These are phyloP conservation scores for Lolium multiflorum DNA, from an alignment of 176 grass and related monocot genomes.

Conservation along the genomic window DNA sequence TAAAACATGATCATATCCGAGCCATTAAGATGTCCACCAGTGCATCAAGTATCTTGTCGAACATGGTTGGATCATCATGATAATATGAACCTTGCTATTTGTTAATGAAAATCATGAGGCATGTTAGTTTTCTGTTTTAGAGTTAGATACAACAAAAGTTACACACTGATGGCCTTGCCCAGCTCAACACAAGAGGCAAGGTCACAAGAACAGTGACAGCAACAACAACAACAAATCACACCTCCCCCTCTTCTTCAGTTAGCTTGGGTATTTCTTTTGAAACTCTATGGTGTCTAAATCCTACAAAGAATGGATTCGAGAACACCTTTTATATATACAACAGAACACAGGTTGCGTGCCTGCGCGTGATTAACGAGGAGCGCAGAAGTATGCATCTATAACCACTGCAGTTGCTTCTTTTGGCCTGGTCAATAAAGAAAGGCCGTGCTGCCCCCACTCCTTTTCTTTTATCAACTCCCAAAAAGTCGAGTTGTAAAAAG, in stretches of 20 bases:
- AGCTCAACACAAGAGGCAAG: conserved; percentile 44
- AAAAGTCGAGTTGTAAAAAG: conserved; percentile 79
- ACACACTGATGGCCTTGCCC: conserved; percentile 23
- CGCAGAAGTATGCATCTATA: conserved; percentile 52
- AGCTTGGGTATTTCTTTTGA: conserved; percentile 47
- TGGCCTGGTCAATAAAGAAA: conserved; percentile 70
- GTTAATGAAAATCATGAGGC: conserved; percentile 38
- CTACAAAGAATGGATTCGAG: conserved; percentile 93
- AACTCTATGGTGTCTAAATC: conserved; percentile 70
- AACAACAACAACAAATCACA: conserved; percentile 48
- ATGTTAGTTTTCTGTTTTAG: conserved; percentile 37
- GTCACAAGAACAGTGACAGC: conserved; percentile 26
- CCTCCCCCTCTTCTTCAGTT: conserved; percentile 45
- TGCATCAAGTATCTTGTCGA: not conserved
- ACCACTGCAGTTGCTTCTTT: conserved; percentile 54
- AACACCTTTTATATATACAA: conserved; percentile 82
- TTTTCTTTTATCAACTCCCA: conserved; percentile 79
- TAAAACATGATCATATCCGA: not conserved
- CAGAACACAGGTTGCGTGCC: conserved; percentile 56
- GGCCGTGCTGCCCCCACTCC: conserved; percentile 45
- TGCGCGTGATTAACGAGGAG: conserved; percentile 61
- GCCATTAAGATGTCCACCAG: not conserved
- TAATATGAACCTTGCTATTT: not conserved
- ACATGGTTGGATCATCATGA: not conserved
- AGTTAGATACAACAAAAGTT: conserved; percentile 40